Base-by-base conservation (phyloP, 2,329 filamentous ascomycete species). In the Microthyrium microscopicum region DNA sequence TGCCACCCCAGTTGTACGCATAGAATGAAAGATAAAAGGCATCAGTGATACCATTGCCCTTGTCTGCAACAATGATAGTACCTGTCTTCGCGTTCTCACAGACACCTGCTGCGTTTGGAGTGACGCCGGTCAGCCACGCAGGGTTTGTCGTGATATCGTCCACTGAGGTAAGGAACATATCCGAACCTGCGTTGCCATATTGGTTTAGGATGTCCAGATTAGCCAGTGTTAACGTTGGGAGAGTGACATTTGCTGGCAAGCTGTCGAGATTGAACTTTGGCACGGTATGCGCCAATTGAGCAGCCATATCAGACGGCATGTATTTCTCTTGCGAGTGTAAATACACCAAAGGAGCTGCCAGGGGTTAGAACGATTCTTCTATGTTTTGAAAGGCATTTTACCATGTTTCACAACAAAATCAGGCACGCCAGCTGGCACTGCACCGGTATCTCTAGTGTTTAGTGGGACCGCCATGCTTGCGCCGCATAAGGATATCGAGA, bases 1-100 rank as follows among this genome's bases (percentile, higher is more conserved):
- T 56, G 20, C 68, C 65, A 12, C 68, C 68, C 42, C 60, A 60
- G 41, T 70, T 66, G 47, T 61, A 69, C 16, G 66, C 61, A 44
- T 69, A 70, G 42, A 73, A 74, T 44, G 71, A 73, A 47, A 73
- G 68, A 50, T 73, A 75, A 44, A 73, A 76, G 0, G 61, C 70
- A 52, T 75, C 68, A 3, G 73, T 51, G 4, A 54, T 56, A 17
- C 57, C 56, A 33, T 60, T 52, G 0, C 62, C 65, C 38, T 72
- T 69, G 41, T 73, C 61, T 35, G 63, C 66, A 4, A 73, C 59
- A 15, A 79, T 64, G 20, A 77, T 60, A 0, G 59, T 58, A 24
- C 59, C 60, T 4, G 61, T 62, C 3, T 59, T 57, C 3, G 64
- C 65, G 24, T 58, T 54, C 2, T 58, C 48, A 1, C 65, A 73